Evolutionary conservation across 257 asterid species (phyloP).

Genomic region (Solanum virginianum): DNA sequence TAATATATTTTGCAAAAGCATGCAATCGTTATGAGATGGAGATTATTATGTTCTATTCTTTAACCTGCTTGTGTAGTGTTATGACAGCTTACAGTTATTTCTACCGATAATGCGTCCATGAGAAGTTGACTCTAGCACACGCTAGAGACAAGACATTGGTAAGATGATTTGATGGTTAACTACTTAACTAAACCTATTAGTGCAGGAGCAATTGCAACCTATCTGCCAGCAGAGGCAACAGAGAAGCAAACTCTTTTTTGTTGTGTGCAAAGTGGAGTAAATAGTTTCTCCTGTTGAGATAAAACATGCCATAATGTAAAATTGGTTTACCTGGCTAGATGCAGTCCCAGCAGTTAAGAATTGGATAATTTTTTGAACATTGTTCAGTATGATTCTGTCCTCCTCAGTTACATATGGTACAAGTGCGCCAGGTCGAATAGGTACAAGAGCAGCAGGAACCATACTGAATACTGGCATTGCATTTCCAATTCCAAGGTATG

Average conservation of each 20-base stretch:
- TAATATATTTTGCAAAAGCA: neutral
- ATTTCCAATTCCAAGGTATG: conserved; percentile 60
- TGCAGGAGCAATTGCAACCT: neutral
- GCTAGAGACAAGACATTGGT: neutral
- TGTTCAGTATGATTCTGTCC: conserved; percentile 75
- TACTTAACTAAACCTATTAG: neutral
- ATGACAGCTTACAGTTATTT: neutral
- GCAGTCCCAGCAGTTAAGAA: conserved; percentile 74
- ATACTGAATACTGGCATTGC: conserved; percentile 61
- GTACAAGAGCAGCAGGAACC: conserved; percentile 88
- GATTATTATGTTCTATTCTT: neutral
- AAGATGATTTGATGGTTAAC: neutral
- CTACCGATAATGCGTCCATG: neutral
- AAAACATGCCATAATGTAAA: neutral
- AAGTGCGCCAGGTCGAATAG: conserved; percentile 74
- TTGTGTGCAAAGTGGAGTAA: neutral
- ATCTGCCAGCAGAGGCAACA: neutral
- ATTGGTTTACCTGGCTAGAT: conserved; percentile 45
- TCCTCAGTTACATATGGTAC: conserved; percentile 82
- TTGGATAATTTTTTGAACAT: conserved; percentile 64
- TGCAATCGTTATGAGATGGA: neutral
- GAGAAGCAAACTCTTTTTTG: neutral
- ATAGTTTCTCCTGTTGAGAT: neutral
- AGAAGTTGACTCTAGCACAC: neutral
- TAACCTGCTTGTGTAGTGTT: neutral